These are phyloP conservation scores for Tolypocladium endophyticum DNA, from an alignment of 2,329 filamentous ascomycete species.

Conservation along the genomic window DNA sequence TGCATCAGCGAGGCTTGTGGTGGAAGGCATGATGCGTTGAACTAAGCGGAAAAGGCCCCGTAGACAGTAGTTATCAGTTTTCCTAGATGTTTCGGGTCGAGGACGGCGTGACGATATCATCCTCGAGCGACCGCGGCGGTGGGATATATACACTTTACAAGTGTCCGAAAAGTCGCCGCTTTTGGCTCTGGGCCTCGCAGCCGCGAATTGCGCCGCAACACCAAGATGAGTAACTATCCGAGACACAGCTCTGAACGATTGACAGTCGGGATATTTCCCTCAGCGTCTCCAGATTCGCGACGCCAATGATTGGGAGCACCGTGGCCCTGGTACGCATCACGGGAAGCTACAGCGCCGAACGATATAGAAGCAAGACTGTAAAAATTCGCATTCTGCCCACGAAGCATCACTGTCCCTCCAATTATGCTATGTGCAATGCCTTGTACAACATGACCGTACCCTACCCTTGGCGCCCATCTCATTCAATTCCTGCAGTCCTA, in stretches of 20 bases:
- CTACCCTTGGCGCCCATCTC: not conserved
- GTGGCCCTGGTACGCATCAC: not conserved
- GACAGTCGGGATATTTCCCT: not conserved
- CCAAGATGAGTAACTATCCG: not conserved
- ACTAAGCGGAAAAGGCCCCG: not conserved
- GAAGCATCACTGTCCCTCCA: not conserved
- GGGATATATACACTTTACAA: conserved; percentile 7
- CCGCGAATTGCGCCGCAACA: not conserved
- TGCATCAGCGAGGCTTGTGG: not conserved
- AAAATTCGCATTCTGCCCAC: not conserved
- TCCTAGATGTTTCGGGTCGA: not conserved
- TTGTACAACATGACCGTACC: conserved; percentile 4
- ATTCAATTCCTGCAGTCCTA: not conserved
- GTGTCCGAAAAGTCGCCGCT: conserved; percentile 15
- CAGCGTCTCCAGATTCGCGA: not conserved
- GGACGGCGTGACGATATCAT: not conserved
- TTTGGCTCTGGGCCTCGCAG: not conserved
- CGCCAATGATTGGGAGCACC: not conserved
- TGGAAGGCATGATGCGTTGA: not conserved
- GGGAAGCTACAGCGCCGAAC: not conserved
- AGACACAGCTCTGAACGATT: not conserved
- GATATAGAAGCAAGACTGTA: no score
- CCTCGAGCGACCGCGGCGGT: not conserved
- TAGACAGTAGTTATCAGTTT: not conserved
- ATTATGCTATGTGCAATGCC: conserved; percentile 4